A percentile compares a stretch with the other conserved stretches of the same genome.
Evolutionary conservation across 768 basidiomycete genomes (phyloP).

Genomic region (Trametes elegans): DNA sequence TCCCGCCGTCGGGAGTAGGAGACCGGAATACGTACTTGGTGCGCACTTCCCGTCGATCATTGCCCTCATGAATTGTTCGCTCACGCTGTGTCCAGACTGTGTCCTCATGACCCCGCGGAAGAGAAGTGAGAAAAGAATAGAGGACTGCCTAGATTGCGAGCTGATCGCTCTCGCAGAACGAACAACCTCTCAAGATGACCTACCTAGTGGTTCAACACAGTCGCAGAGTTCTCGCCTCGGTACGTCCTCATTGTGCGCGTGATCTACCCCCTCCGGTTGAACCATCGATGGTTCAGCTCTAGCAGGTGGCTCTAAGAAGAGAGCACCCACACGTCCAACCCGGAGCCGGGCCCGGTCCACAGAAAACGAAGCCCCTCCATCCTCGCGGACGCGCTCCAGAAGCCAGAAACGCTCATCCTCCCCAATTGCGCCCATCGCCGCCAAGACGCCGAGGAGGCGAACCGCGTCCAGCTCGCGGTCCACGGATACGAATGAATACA

Average conservation of each 20-base stretch:
- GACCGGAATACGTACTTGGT: constrained; percentile 15
- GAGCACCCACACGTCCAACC: background rate
- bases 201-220: background rate
- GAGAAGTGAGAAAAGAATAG: constrained; percentile 3
- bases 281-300: too few species aligned
- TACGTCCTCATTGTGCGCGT: background rate
- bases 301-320: background rate
- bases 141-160: background rate
- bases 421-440: background rate
- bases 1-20: constrained; percentile 6
- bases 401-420: constrained; percentile 3
- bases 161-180: constrained; percentile 2
- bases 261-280: too few species aligned
- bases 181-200: constrained; percentile 6
- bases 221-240: background rate
- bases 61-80: background rate
- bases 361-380: background rate
- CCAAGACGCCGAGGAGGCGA: background rate
- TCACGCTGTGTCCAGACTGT: constrained; percentile 1
- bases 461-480: background rate
- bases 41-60: background rate
- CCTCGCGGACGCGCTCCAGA: background rate
- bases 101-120: constrained; percentile 15
- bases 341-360: constrained; percentile 10
- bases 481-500: background rate